Evolutionary conservation across 2,329 filamentous ascomycete genomes (phyloP).

Genomic region (Ophiostoma novo-ulmi): DNA sequence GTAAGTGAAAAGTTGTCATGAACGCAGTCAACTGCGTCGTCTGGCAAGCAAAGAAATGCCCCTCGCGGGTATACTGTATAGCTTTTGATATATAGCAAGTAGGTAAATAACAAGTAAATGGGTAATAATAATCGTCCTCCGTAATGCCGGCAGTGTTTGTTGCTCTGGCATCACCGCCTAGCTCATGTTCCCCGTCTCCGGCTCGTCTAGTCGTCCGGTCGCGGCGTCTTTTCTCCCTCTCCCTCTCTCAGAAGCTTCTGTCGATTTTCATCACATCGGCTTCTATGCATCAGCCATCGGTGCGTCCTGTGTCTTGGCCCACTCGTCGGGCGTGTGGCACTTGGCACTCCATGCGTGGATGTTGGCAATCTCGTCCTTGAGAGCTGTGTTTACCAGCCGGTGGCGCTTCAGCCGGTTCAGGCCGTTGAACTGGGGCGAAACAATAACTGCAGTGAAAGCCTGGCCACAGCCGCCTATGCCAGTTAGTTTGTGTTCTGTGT

Average conservation of each 20-base stretch:
- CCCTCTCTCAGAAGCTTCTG: background rate
- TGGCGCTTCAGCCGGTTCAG: slow-evolving; percentile 78
- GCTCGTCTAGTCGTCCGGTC: background rate
- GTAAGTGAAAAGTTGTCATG: no score
- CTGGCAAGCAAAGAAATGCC: background rate
- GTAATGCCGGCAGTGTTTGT: background rate
- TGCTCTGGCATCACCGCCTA: background rate
- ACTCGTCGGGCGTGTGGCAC: slow-evolving; percentile 88
- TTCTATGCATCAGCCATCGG: slow-evolving; percentile 41
- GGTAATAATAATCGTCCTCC: slow-evolving; percentile 3
- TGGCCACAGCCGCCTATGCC: slow-evolving; percentile 55
- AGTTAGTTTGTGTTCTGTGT: background rate
- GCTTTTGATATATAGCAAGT: background rate
- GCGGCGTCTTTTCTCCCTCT: background rate
- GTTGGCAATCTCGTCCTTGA: slow-evolving; percentile 81
- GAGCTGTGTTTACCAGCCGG: slow-evolving; percentile 73
- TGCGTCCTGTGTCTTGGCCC: slow-evolving; percentile 60
- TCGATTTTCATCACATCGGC: background rate
- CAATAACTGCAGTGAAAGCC: slow-evolving; percentile 55
- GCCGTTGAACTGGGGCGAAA: slow-evolving; percentile 62
- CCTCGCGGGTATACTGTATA: slow-evolving; percentile 5
- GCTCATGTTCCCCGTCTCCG: background rate
- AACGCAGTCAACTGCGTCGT: no score
- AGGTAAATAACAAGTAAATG: slow-evolving; percentile 10
- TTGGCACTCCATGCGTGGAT: slow-evolving; percentile 96